Conservation (phyloP, 2,329 filamentous ascomycete genomes). For the Lasiodiplodia hormozganensis region DNA sequence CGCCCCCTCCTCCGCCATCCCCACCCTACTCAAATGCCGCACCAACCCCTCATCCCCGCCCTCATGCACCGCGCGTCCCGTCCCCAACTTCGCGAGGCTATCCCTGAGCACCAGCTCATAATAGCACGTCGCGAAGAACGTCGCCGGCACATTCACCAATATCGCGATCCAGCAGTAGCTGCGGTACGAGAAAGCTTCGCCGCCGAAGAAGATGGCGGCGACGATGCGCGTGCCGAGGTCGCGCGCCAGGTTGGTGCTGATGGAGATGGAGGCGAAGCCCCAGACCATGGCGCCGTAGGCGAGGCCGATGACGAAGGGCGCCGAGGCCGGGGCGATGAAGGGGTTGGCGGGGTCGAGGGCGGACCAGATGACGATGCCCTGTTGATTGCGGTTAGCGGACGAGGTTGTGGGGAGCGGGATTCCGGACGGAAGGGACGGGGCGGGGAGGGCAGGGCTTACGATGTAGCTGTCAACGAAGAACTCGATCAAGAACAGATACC, state of each 20-base stretch:
- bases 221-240: constrained; percentile 67
- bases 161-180: constrained; percentile 62
- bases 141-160: constrained; percentile 64
- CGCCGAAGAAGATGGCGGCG: constrained; percentile 63
- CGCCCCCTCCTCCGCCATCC: constrained; percentile 34
- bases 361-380: constrained; percentile 64
- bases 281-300: constrained; percentile 62
- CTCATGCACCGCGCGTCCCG: constrained; percentile 59
- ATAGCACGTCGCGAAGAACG: constrained; percentile 60
- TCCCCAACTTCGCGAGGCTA: constrained; percentile 58
- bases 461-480: constrained; percentile 66
- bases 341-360: constrained; percentile 65
- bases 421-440: no score
- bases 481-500: constrained; percentile 65
- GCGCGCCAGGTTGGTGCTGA: constrained; percentile 64
- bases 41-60: constrained; percentile 59
- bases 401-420: background rate
- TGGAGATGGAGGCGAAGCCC: constrained; percentile 63
- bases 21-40: constrained; percentile 47
- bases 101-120: constrained; percentile 65
- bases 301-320: constrained; percentile 63
- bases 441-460: constrained; percentile 36
- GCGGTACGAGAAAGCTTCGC: constrained; percentile 56
- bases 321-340: constrained; percentile 57
- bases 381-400: background rate